Base-by-base conservation (phyloP, 768 basidiomycete species). In the Pulveroboletus sp. region DNA sequence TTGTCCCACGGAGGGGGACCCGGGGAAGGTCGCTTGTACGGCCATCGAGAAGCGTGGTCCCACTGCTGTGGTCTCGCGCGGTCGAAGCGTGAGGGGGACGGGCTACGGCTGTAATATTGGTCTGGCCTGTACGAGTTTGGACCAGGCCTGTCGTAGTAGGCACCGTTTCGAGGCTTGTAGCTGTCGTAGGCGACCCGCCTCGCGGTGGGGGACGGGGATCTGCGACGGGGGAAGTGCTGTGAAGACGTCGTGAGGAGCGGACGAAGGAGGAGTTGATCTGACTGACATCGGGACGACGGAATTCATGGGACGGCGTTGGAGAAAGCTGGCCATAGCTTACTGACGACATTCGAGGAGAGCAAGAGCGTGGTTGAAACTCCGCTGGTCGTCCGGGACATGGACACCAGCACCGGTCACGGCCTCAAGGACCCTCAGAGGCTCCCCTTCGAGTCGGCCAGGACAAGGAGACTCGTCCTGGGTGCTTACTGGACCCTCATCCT, bases 401-500 rank as follows among this genome's bases (percentile, higher is more conserved):
- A n/a, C n/a, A n/a, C 62, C 43, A 44, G 48, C 48, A 35, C 50
- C 31, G 54, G 38, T 45, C 57, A 62, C 47, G 55, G 57, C 23
- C 62, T 68, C 51, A 61, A 62, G 47, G 76, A 83, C 52, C 81
- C 82, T 14, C 70, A 75, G 38, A 72, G 63, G 14, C 67, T 83
- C 20, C 72, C 73, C 59, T 83, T 77, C 56, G 82, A 87, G 63
- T 69, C 71, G 13, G 63, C 70, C 42, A 57, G 50, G 43, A 72
- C 75, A 36, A 76, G 86, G 26, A 72, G 84, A 55, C 69, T 69
- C 22, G 83, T 93, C 54, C 74, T 94, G 50, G 65, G 74, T 5
- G 79, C 88, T 1, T 96, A 94, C 67, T 93, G 93, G 82, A 47
- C 77, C 22, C 69, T 92, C 23, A 76, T 96, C 30, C 55, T 95